Percentiles rank a stretch among this genome's conserved stretches.
Evolutionary conservation across 208 protist genomes (phyloP).

Genomic region (Wallacemonas sp.): DNA sequence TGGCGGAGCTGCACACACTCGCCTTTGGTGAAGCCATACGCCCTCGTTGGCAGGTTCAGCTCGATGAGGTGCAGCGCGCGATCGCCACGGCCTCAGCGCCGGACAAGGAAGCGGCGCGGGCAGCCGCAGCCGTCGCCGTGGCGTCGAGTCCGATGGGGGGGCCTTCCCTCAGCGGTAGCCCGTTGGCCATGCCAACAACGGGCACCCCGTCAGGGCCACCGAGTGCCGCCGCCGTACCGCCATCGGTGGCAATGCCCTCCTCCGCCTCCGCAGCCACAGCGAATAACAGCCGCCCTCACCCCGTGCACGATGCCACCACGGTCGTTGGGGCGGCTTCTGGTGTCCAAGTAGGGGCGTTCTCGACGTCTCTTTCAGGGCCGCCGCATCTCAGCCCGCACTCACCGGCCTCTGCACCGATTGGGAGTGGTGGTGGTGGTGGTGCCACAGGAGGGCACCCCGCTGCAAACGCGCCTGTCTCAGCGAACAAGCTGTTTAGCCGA

Average conservation of each 20-base stretch:
- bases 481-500: slow-evolving; percentile 69
- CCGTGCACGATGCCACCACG: too few relatives aligned
- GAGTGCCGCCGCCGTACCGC: too few relatives aligned
- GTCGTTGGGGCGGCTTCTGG: too few relatives aligned
- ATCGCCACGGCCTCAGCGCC: slow-evolving; percentile 51
- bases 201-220: too few relatives aligned
- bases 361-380: too few relatives aligned
- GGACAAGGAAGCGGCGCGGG: slow-evolving; percentile 22
- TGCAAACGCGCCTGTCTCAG: slow-evolving; percentile 27
- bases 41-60: slow-evolving; percentile 85
- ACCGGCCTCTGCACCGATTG: neutral
- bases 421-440: neutral
- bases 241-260: too few relatives aligned
- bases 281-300: too few relatives aligned
- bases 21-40: slow-evolving; percentile 85
- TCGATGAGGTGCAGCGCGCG: slow-evolving; percentile 86
- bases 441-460: neutral
- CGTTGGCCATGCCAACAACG: too few relatives aligned
- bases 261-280: too few relatives aligned
- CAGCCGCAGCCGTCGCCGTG: slow-evolving; percentile 11
- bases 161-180: neutral
- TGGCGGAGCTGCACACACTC: slow-evolving; percentile 76
- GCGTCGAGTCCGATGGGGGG: neutral
- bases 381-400: neutral
- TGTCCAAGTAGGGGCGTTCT: too few relatives aligned